A percentile compares a stretch with the other conserved stretches of the same genome.
Conservation (phyloP, 495 filamentous ascomycete genomes). For the Margaritispora aquatica region DNA sequence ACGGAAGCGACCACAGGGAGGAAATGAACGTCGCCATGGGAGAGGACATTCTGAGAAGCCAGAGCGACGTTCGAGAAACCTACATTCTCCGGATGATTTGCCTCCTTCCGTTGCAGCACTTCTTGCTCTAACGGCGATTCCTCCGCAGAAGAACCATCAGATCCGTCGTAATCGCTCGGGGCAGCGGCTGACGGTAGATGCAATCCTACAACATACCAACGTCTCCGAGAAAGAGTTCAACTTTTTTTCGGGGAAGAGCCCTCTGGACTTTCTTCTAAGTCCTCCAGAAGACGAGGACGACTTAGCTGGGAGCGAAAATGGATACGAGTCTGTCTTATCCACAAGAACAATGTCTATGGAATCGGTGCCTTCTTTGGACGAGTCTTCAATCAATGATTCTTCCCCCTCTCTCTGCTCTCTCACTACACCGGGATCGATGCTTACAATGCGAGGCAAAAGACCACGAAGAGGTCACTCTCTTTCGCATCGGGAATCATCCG, state of each 20-base stretch:
- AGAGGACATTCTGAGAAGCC: neutral
- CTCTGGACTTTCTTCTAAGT: conserved; percentile 46
- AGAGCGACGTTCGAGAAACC: conserved; percentile 25
- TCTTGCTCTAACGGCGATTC: conserved; percentile 54
- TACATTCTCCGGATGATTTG: conserved; percentile 43
- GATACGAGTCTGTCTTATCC: conserved; percentile 31
- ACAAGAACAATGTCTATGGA: conserved; percentile 50
- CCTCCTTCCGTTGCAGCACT: conserved; percentile 54
- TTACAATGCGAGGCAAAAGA: conserved; percentile 20
- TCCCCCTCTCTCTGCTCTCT: conserved; percentile 24
- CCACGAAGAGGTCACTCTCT: conserved; percentile 25
- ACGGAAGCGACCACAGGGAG: conserved; percentile 5
- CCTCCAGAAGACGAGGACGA: conserved; percentile 50
- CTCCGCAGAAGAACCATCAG: conserved; percentile 32
- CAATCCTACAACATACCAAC: conserved; percentile 40
- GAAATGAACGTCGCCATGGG: conserved; percentile 15
- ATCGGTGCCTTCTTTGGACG: conserved; percentile 56
- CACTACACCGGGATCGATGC: conserved; percentile 11
- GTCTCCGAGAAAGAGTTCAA: conserved; percentile 43
- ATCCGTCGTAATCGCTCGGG: conserved; percentile 17
- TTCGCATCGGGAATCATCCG: conserved; percentile 13
- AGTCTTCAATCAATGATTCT: conserved; percentile 33
- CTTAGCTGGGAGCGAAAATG: conserved; percentile 36
- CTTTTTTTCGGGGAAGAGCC: conserved; percentile 37
- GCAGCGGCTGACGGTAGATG: conserved; percentile 45